A percentile compares a stretch with the other conserved stretches of the same genome.
phyloP scores from a whole-genome alignment of 768 basidiomycete genomes.

The Hypholoma fasciculare region DNA sequence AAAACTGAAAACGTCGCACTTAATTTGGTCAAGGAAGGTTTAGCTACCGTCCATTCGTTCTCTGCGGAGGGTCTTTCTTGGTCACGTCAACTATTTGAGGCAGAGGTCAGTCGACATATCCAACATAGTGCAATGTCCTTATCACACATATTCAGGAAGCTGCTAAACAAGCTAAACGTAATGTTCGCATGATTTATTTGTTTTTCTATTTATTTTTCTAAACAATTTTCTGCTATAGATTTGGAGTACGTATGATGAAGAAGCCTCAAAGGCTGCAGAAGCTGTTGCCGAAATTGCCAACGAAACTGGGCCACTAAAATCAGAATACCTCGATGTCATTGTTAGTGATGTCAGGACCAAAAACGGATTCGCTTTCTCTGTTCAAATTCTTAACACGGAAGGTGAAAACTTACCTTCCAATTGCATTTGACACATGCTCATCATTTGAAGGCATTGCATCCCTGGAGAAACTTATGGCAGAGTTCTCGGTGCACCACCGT shows the following conservation, averaged over 20 bases:
- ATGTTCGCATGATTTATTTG: constrained; percentile 50
- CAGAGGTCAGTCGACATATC: constrained; percentile 56
- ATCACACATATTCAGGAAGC: constrained; percentile 49
- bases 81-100: constrained; percentile 77
- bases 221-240: constrained; percentile 47
- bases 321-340: constrained; percentile 91
- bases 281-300: constrained; percentile 39
- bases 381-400: constrained; percentile 91
- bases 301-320: constrained; percentile 56
- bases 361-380: constrained; percentile 83
- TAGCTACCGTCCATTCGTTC: constrained; percentile 86
- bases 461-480: constrained; percentile 91
- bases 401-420: constrained; percentile 43
- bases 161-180: constrained; percentile 76
- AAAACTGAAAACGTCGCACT: constrained; percentile 88
- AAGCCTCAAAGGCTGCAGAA: constrained; percentile 50
- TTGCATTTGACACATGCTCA: background rate
- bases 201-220: background rate
- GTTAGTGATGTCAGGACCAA: constrained; percentile 81
- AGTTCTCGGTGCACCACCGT: constrained; percentile 87
- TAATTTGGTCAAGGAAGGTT: constrained; percentile 80
- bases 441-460: constrained; percentile 67
- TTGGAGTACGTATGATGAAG: constrained; percentile 84
- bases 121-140: background rate
- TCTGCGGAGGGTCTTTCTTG: constrained; percentile 84